Evolutionary conservation across 1,284 basidiomycete genomes (phyloP).

Genomic region (Leccinum angustisporum): DNA sequence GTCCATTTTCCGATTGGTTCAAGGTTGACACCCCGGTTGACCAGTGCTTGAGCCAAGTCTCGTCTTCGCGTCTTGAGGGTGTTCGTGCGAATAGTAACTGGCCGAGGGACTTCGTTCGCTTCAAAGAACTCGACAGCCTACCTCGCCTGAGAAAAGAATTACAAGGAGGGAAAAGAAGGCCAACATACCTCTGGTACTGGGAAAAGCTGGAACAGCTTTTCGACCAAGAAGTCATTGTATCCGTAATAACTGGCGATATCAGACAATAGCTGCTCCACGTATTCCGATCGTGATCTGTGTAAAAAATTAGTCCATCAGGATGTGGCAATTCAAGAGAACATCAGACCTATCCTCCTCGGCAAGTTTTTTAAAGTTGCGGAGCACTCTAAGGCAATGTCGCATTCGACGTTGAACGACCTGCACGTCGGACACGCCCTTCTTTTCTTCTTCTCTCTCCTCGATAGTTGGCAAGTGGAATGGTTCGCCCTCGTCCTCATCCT

Average conservation of each 20-base stretch:
- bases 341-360: constrained; percentile 71
- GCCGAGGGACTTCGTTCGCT: constrained; percentile 94
- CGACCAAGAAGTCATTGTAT: constrained; percentile 94
- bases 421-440: constrained; percentile 73
- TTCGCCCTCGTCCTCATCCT: constrained; percentile 52
- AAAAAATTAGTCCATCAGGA: constrained; percentile 17
- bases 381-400: constrained; percentile 81
- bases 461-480: constrained; percentile 78
- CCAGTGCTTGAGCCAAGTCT: constrained; percentile 91
- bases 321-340: constrained; percentile 14
- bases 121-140: constrained; percentile 99
- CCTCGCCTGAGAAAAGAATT: constrained; percentile 6
- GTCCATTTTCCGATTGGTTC: constrained; percentile 99
- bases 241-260: constrained; percentile 97
- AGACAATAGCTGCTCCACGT: constrained; percentile 83
- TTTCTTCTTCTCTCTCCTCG: constrained; percentile 81
- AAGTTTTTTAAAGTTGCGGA: constrained; percentile 73
- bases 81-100: constrained; percentile 98
- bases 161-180: constrained; percentile 3
- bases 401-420: constrained; percentile 87
- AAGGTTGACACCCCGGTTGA: constrained; percentile 95
- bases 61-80: constrained; percentile 91
- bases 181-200: constrained; percentile 80
- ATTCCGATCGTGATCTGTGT: constrained; percentile 80
- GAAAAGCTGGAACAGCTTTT: constrained; percentile 95